phyloP scores from a whole-genome alignment of 768 basidiomycete genomes.

The Leucocoprinus birnbaumii region DNA sequence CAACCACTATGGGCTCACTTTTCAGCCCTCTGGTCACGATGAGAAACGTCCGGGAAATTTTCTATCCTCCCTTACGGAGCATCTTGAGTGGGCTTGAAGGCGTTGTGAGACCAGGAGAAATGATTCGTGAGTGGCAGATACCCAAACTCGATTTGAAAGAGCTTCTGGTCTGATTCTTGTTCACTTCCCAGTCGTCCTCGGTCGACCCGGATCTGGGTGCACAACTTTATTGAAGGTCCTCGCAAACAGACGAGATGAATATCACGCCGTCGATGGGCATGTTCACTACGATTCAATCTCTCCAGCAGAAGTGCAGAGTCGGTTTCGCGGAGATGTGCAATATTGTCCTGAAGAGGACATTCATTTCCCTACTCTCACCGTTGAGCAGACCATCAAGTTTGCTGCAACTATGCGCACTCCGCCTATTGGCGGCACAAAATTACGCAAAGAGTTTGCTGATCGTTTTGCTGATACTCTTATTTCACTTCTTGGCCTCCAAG shows the following conservation, averaged over 20 bases:
- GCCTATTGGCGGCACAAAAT: too few species aligned
- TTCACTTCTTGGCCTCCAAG: conserved; percentile 74
- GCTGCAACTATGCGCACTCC: conserved; percentile 70
- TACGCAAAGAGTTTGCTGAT: too few species aligned
- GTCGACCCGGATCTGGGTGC: conserved; percentile 84
- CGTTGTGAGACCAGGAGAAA: conserved; percentile 65
- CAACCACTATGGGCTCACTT: too few species aligned
- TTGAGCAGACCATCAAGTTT: conserved; percentile 71
- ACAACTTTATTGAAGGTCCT: conserved; percentile 80
- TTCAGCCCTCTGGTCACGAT: too few species aligned
- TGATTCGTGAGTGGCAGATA: too few species aligned
- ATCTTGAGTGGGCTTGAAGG: conserved; percentile 67
- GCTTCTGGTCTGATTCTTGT: conserved; percentile 14
- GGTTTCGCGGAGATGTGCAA: conserved; percentile 76
- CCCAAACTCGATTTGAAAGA: too few species aligned
- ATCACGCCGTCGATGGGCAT: conserved; percentile 62
- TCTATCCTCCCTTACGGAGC: conserved; percentile 61
- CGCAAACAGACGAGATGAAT: conserved; percentile 72
- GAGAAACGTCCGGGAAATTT: too few species aligned
- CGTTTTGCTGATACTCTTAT: conserved; percentile 56
- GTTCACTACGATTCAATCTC: conserved; percentile 77
- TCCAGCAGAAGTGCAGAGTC: conserved; percentile 61
- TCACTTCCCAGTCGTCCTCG: conserved; percentile 63
- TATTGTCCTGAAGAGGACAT: conserved; percentile 86
- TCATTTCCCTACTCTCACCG: conserved; percentile 83